A percentile compares a stretch with the other conserved stretches of the same genome.
Conservation (phyloP, 2,329 filamentous ascomycete genomes). For the Diaporthe eres region DNA sequence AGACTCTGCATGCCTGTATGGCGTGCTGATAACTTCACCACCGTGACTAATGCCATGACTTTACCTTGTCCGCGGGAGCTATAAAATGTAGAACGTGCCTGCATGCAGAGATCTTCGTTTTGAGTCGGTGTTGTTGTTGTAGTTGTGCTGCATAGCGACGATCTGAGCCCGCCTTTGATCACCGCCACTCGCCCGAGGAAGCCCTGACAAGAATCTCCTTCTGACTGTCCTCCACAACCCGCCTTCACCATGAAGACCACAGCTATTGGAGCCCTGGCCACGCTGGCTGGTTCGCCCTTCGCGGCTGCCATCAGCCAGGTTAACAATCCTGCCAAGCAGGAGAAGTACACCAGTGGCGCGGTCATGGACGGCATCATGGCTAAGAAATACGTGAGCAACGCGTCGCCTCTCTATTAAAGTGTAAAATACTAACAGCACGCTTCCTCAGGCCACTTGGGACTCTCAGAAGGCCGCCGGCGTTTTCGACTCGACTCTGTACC, state of each 20-base stretch:
- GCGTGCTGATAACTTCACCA: slow-evolving; percentile 23
- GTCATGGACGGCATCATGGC: slow-evolving; percentile 38
- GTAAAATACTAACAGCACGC: neutral
- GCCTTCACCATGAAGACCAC: slow-evolving; percentile 28
- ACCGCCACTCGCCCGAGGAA: slow-evolving; percentile 5
- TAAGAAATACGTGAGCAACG: slow-evolving; percentile 31
- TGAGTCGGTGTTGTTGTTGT: neutral
- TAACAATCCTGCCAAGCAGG: slow-evolving; percentile 32
- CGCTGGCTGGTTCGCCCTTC: slow-evolving; percentile 34
- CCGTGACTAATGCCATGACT: slow-evolving; percentile 8
- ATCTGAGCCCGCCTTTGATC: slow-evolving; percentile 1
- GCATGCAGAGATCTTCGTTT: neutral
- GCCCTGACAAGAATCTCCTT: slow-evolving; percentile 10
- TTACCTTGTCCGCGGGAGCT: neutral
- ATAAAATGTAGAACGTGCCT: slow-evolving; percentile 13
- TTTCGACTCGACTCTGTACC: slow-evolving; percentile 23
- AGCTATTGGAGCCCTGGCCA: slow-evolving; percentile 17
- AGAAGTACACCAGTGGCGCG: slow-evolving; percentile 35
- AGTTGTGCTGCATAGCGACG: slow-evolving; percentile 27
- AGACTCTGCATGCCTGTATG: slow-evolving; percentile 18
- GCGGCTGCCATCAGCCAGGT: slow-evolving; percentile 32
- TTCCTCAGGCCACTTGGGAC: slow-evolving; percentile 24
- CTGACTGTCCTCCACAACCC: neutral
- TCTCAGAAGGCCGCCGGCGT: slow-evolving; percentile 17
- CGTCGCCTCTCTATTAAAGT: too few relatives aligned